Percentiles rank a stretch among this genome's conserved stretches.
Conservation (phyloP, 768 basidiomycete species). For the Pisolithus marmoratus region DNA sequence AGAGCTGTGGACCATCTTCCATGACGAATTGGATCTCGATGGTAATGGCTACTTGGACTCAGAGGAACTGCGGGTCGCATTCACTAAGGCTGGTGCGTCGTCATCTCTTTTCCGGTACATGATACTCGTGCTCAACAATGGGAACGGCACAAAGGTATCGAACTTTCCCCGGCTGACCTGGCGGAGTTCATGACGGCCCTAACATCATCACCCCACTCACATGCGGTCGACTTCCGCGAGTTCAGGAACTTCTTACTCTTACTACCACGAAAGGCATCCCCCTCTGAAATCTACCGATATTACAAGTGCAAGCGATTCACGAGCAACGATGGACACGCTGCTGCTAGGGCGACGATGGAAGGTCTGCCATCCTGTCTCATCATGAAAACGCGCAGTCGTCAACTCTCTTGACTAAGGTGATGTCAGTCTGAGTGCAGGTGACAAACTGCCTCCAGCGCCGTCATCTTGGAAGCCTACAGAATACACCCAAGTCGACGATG, state of each 20-base stretch:
- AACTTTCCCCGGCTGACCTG: constrained; percentile 61
- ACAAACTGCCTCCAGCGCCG: constrained; percentile 43
- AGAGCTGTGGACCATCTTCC: constrained; percentile 93
- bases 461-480: constrained; percentile 10
- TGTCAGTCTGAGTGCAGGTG: constrained; percentile 72
- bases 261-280: constrained; percentile 73
- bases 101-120: constrained; percentile 5
- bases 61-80: constrained; percentile 52
- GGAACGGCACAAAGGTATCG: constrained; percentile 50
- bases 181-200: constrained; percentile 78
- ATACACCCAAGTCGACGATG: constrained; percentile 20
- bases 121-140: constrained; percentile 8
- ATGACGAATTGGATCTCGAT: constrained; percentile 85
- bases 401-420: constrained; percentile 50
- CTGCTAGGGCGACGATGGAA: constrained; percentile 84
- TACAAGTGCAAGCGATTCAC: constrained; percentile 66
- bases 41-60: constrained; percentile 79
- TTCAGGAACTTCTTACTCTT: constrained; percentile 89
- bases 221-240: constrained; percentile 71
- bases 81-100: constrained; percentile 63
- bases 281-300: constrained; percentile 81
- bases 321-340: constrained; percentile 71
- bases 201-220: constrained; percentile 64
- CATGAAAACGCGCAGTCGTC: constrained; percentile 11
- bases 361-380: constrained; percentile 40